Evolutionary conservation across 768 basidiomycete species (phyloP).

Genomic region (Suillus weaverae): DNA sequence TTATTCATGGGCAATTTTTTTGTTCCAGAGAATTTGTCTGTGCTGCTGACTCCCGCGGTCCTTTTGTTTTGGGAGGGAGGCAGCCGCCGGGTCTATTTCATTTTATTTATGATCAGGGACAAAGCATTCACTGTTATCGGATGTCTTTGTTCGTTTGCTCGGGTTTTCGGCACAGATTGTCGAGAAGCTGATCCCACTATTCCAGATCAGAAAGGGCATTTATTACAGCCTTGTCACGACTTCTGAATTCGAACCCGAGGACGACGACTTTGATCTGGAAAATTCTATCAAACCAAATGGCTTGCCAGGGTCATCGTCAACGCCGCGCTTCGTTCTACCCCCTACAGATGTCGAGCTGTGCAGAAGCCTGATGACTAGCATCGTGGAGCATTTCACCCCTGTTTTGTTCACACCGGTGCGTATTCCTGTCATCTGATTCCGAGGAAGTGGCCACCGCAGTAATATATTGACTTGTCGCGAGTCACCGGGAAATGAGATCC

Average conservation of each 20-base stretch:
- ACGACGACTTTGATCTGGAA: conserved; percentile 15
- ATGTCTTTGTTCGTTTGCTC: background rate
- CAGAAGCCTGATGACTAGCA: conserved; percentile 46
- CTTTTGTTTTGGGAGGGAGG: background rate
- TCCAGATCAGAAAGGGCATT: conserved; percentile 59
- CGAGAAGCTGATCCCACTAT: conserved; percentile 6
- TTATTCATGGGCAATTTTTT: too few species aligned
- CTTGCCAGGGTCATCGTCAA: conserved; percentile 12
- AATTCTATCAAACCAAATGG: background rate
- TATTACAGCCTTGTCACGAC: conserved; percentile 65
- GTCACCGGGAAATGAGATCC: background rate
- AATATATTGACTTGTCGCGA: background rate
- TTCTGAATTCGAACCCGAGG: conserved; percentile 52
- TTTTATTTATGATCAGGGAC: background rate
- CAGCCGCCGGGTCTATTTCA: background rate
- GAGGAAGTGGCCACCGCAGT: background rate
- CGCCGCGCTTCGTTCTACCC: conserved; percentile 28
- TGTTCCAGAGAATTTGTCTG: background rate
- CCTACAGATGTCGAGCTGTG: conserved; percentile 41
- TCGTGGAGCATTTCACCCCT: conserved; percentile 72
- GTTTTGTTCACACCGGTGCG: conserved; percentile 63
- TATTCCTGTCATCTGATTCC: conserved; percentile 8
- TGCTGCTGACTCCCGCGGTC: background rate
- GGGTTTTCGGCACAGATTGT: background rate
- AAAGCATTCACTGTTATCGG: background rate